Evolutionary conservation across 148 eudicot genomes (phyloP), one percentile per base, ranked within the genome.

Genomic region (Silene latifolia): DNA sequence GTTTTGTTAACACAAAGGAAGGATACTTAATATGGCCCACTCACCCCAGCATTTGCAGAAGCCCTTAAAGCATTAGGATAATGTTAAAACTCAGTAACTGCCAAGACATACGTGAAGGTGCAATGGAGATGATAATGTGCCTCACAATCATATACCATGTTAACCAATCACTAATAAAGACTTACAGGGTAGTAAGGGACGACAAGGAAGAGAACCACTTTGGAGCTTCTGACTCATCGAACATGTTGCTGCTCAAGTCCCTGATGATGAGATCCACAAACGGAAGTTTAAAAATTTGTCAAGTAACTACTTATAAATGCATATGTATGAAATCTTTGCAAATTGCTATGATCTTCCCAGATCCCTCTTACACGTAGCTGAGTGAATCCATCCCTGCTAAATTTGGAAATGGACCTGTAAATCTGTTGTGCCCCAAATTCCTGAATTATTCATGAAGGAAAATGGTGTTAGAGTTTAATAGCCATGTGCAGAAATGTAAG

Each of bases 141-240:
- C 44, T 39, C 44, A 39, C 8, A 7, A 39, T 39, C 9, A 39
- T 39, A 39, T 6, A 39, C 44, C 44, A 39, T 39, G 44, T 39
- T 39, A 39, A 39, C 8, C 8, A 39, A 39, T 39, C 44, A 39
- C 8, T 39, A 44, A n/a, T 14, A 47, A 24, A 27, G 35, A 61
- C 98, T 90, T 82, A 94, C 98, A 94, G 81, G 79, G 96, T 94
- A 77, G 90, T 91, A 53, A 94, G 88, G 5, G 96, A 85, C 58
- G 67, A 77, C 62, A 91, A 78, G 24, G 93, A 88, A 23, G 91
- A 80, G 85, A 94, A 88, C 98, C 98, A 94, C 59, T 77, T 80
- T 7, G 98, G 98, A 63, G 89, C 90, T 78, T 84, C 88, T 53
- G 98, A 83, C 66, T 78, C 77, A 18, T 63, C 81, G 81, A 94